These are phyloP conservation scores for Wickerhamiella alocasiicola DNA, from an alignment of 805 yeast genomes.

Conservation along the genomic window DNA sequence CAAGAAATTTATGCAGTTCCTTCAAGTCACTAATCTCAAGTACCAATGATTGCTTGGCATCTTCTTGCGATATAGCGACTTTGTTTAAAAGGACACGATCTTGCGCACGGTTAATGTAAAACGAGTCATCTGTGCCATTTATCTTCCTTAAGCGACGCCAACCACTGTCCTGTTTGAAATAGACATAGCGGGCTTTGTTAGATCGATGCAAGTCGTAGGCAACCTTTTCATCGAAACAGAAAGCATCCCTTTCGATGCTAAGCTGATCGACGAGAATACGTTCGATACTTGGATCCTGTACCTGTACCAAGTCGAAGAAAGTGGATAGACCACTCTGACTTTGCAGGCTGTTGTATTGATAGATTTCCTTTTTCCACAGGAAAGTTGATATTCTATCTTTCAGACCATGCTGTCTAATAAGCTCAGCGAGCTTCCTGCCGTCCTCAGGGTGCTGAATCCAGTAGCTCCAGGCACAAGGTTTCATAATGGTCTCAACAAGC, in stretches of 20 bases:
- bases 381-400: conserved; percentile 33
- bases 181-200: not conserved
- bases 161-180: not conserved
- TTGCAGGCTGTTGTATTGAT: conserved; percentile 37
- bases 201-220: not conserved
- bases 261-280: conserved; percentile 33
- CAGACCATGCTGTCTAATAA: conserved; percentile 13
- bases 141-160: not conserved
- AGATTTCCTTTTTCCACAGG: conserved; percentile 43
- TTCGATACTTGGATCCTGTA: conserved; percentile 42
- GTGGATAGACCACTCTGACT: conserved; percentile 36
- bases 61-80: not conserved
- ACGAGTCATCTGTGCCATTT: not conserved
- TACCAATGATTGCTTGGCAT: not conserved
- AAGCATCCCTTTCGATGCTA: conserved; percentile 11
- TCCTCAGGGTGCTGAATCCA: conserved; percentile 57
- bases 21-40: not conserved
- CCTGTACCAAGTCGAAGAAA: conserved; percentile 47
- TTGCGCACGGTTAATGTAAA: not conserved
- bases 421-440: conserved; percentile 26
- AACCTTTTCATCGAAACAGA: not conserved
- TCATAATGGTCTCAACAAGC: conserved; percentile 44
- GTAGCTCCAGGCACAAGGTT: conserved; percentile 28
- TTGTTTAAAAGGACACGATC: not conserved
- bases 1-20: no score